Evolutionary conservation across 2,329 filamentous ascomycete genomes (phyloP), one percentile per base, ranked within the genome.

Genomic region (Aphanocladium album): DNA sequence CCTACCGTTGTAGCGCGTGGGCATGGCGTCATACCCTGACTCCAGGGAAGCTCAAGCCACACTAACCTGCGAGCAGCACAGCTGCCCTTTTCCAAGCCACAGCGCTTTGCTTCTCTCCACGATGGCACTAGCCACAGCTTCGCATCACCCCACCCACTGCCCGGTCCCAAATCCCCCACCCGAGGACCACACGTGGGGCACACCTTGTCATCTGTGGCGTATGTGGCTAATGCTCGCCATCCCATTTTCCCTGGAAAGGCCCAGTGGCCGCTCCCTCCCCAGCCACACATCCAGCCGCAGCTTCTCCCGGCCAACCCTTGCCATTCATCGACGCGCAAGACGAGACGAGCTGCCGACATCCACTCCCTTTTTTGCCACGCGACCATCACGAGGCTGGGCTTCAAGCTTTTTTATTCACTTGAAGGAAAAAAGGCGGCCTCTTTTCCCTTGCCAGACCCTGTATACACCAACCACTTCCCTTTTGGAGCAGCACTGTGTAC

Each of bases 401-500:
- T 23, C 6, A 37, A 53, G 16, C 5, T 7, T 35, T 46, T 11
- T 30, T 27, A 5, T 54, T 3, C 17, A 7, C 12, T 12, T 35
- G 9, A 4, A n/a, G 47, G 21, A 7, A 27, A n/a, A 55, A 11
- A 9, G 37, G 37, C 3, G 41, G 55, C 33, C 23, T 39, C 39
- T 56, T 50, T 49, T 21, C 16, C 23, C 25, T 30, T 17, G 21
- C 2, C n/a, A n/a, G n/a, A n/a, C n/a, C 14, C 45, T 17, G 14
- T 21, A 39, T 25, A 41, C 39, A 50, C 43, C 55, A 57, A 57
- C 55, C 55, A 50, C 55, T 57, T 16, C 21, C 6, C 25, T 23
- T 35, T n/a, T 3, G 23, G 23, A 11, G 17, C 43, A 47, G 41
- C 55, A 57, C 55, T 57, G 55, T 57, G 54, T 57, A 49, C 55